A percentile compares a stretch with the other conserved stretches of the same genome.
phyloP scores from a whole-genome alignment of 257 asterid genomes.

The Fraxinus cuspidata region DNA sequence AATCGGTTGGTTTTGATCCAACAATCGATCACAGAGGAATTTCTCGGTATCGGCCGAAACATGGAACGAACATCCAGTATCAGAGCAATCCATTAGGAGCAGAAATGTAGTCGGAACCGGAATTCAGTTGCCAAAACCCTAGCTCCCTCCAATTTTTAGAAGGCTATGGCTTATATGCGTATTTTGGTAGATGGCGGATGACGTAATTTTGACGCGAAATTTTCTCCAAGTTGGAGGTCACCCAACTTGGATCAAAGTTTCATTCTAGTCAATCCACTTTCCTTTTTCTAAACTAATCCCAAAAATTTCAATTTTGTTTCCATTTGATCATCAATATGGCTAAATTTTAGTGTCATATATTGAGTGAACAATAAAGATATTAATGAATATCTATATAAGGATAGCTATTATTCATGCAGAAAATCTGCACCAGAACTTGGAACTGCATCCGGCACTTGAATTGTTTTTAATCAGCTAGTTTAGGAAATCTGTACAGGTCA shows the following conservation, averaged over 20 bases:
- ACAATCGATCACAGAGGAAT: slow-evolving; percentile 65
- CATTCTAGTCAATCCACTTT: too few species aligned
- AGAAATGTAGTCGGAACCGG: not conserved
- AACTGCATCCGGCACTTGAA: too few species aligned
- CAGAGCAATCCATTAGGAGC: slow-evolving; percentile 28
- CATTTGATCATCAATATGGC: too few species aligned
- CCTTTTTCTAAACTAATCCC: too few species aligned
- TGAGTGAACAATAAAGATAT: too few species aligned
- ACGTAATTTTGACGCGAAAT: not conserved
- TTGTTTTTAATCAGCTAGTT: too few species aligned
- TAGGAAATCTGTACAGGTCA: too few species aligned
- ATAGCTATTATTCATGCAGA: too few species aligned
- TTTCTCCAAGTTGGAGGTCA: not conserved
- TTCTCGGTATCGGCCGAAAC: slow-evolving; percentile 64
- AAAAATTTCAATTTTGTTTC: too few species aligned
- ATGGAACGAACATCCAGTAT: slow-evolving; percentile 36
- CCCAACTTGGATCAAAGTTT: too few species aligned
- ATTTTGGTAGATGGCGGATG: not conserved
- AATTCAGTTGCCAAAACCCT: not conserved
- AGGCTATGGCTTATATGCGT: slow-evolving; percentile 25
- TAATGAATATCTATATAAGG: not conserved
- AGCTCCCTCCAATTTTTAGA: slow-evolving; percentile 3
- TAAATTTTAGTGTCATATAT: too few species aligned
- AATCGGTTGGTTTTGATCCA: slow-evolving; percentile 69
- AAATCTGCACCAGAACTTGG: too few species aligned